Evolutionary conservation across 371 early-diverging fungal species (phyloP), one percentile per base, ranked within the genome.

Genomic region (Haplosporangium sp.): DNA sequence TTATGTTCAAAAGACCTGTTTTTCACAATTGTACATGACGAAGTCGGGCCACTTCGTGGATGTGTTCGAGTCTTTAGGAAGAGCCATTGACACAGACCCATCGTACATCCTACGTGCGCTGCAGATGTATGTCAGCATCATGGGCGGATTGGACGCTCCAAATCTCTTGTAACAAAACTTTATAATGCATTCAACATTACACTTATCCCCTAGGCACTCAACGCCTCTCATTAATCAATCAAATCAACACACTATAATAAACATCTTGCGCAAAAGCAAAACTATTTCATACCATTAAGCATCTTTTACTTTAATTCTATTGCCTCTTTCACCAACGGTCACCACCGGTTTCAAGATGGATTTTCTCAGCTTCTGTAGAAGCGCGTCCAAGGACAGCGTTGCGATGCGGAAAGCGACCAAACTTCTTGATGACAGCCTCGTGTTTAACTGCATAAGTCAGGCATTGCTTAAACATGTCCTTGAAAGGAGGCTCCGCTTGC

Each of bases 401-500:
- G 18, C 90, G 81, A 37, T 82, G 83, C 18, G 90, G 90, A 68
- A 81, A 89, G n/a, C 90, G 74, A 11, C 90, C 90, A 82, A 89
- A 89, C 61, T 82, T 79, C 16, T 82, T 61, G 66, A 89, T 86
- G 14, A 87, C 84, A 2, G 60, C 77, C 51, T 80, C 67, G 50
- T 89, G 89, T 41, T 80, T 64, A 21, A 72, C 43, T 0, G 86
- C 89, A 46, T 52, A 88, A 1, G 72, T 59, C 51, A 71, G 53
- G 59, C 64, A 83, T 21, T 21, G 60, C 38, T 72, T 73, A 58
- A 83, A 68, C 50, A 80, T 55, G 10, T 72, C 73, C 43, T 85
- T 73, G 63, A 83, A 74, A n/a, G 70, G 23, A 5, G 69, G 63
- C 5, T 74, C 76, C 13, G 55, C 66, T 0, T 64, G 67, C 38